Percentiles rank a stretch among this genome's conserved stretches.
These are phyloP conservation scores for Oxyria digyna DNA, from an alignment of 148 eudicot genomes.

Conservation along the genomic window DNA sequence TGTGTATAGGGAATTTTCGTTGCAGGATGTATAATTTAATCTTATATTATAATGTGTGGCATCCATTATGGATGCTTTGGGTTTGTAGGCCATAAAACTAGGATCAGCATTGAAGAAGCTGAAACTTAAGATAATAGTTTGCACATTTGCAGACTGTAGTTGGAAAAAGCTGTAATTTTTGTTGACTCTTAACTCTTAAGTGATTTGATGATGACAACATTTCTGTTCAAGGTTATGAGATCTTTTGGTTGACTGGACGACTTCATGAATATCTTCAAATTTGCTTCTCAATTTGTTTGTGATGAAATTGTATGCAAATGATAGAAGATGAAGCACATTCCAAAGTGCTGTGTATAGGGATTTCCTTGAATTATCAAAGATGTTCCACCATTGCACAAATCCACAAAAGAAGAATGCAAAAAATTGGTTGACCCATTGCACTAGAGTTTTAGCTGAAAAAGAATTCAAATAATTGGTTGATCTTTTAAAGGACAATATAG, in stretches of 20 bases:
- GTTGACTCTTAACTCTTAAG: background rate
- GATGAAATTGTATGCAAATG: background rate
- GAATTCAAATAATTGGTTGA: no score
- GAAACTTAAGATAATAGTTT: background rate
- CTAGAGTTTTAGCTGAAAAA: no score
- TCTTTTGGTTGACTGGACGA: background rate
- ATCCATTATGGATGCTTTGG: background rate
- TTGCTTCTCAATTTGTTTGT: no score
- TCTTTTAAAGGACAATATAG: no score
- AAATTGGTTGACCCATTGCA: no score
- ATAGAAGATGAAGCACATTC: background rate
- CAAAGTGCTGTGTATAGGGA: background rate
- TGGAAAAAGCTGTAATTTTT: background rate
- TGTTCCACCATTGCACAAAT: no score
- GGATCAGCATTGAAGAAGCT: conserved; percentile 2
- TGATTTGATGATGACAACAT: background rate
- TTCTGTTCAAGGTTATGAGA: no score
- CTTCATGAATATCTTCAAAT: no score
- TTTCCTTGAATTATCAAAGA: no score
- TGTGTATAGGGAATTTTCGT: no score
- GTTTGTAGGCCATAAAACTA: background rate
- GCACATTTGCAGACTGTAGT: background rate
- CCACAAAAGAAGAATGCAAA: no score
- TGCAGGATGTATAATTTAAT: no score
- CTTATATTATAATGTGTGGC: background rate